These are phyloP conservation scores for Geotrichum cucujoidarum DNA, from an alignment of 1,139 yeast genomes.

Conservation along the genomic window DNA sequence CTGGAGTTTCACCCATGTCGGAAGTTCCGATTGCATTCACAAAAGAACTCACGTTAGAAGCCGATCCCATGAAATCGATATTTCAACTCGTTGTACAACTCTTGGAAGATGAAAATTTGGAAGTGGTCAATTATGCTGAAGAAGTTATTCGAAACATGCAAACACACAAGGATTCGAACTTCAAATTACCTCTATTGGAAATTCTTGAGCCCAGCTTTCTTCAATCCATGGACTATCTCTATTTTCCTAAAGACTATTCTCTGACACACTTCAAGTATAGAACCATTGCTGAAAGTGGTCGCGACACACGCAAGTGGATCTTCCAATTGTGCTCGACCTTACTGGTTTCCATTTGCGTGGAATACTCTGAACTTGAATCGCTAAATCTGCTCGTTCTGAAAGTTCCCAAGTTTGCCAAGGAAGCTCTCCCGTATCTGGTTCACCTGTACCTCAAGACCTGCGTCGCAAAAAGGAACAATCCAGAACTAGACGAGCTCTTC, in stretches of 20 bases:
- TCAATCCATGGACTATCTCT: conserved; percentile 1
- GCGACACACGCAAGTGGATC: conserved; percentile 8
- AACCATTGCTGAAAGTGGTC: background rate
- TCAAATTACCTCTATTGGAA: background rate
- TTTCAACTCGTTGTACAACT: background rate
- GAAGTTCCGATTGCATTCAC: background rate
- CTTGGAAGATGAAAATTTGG: conserved; percentile 2
- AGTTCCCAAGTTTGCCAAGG: conserved; percentile 9
- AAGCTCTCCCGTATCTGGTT: conserved; percentile 8
- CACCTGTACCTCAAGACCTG: conserved; percentile 1
- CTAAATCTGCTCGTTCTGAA: conserved; percentile 2
- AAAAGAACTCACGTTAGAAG: background rate
- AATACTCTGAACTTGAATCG: conserved; percentile 8
- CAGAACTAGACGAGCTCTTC: conserved; percentile 4
- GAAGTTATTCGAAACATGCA: conserved; percentile 5
- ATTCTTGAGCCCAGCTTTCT: background rate
- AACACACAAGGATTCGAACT: background rate
- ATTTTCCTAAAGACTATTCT: background rate
- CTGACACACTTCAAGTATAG: background rate
- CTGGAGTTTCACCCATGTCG: background rate
- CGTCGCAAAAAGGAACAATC: background rate
- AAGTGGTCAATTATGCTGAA: conserved; percentile 10
- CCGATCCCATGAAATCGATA: conserved; percentile 7
- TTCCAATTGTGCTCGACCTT: conserved; percentile 12
- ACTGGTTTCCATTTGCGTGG: background rate